Base-by-base conservation (phyloP, 169 alveolate genomes). In the Cryptosporidium muris region DNA sequence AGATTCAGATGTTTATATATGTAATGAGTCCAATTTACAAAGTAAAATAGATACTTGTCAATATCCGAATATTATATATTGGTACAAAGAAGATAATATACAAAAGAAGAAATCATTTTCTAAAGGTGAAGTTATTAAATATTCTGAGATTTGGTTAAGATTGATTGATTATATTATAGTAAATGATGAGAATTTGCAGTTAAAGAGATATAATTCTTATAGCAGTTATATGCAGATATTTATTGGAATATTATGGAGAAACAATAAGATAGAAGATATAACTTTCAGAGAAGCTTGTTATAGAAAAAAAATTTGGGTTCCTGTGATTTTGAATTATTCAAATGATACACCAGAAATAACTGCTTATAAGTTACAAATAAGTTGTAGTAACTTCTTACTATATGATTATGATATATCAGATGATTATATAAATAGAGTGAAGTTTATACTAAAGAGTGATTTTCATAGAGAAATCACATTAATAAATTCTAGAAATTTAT, bases 211-310 rank as follows among this genome's bases (percentile, higher is more conserved):
- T 25, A 25, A 25, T 25, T 25, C 25, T 25, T 25, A 25, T 25
- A 25, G 25, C 25, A 25, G 25, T 25, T 25, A 25, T 25, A 25
- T 25, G 25, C 25, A 49, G 60, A 54, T 74, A 34, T 54, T 58
- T 43, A 51, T 74, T 36, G 85, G 85, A 14, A 14, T 58, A 16
- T 48, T 74, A 25, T 74, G 85, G 85, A 51, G 60, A 58, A 68
- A 68, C 5, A 74, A 74, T 48, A 74, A 74, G 48, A 74, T 74
- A 14, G 63, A 43, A 58, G 85, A 74, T 48, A 38, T 74, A n/a
- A 25, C 54, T 45, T 56, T 74, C 36, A 74, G 85, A 74, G 85
- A 74, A 54, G 52, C 60, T 11, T 74, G 85, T 36, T 74, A 43
- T 12, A 74, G 5, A 47, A 58, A 74, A 37, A 40, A 8, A 4